phyloP scores from a whole-genome alignment of 495 filamentous ascomycete genomes.

The Hyphodiscus hymeniophilus region DNA sequence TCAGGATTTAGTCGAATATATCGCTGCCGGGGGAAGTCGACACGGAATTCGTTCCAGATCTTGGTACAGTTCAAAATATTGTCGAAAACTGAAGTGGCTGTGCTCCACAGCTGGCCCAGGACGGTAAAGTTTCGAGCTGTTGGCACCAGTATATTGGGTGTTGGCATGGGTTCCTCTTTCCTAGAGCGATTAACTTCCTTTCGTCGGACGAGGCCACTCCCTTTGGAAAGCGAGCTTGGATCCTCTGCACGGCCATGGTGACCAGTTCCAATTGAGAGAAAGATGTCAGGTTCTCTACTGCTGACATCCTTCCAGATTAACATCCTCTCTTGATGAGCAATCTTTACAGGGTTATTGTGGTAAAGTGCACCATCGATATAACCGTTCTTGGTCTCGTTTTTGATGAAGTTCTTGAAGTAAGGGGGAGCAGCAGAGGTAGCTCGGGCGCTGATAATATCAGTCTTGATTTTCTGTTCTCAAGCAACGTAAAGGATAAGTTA shows the following conservation, averaged over 20 bases:
- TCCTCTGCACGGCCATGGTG: too few relatives aligned
- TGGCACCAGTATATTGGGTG: too few relatives aligned
- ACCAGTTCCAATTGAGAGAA: slow-evolving; percentile 41
- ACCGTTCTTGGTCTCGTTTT: slow-evolving; percentile 26
- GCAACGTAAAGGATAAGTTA: too few relatives aligned
- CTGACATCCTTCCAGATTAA: slow-evolving; percentile 37
- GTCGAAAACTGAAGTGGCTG: slow-evolving; percentile 21
- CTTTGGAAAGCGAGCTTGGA: too few relatives aligned
- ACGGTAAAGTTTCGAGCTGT: too few relatives aligned
- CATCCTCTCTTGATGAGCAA: slow-evolving; percentile 39
- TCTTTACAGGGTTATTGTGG: slow-evolving; percentile 37
- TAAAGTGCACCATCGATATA: slow-evolving; percentile 39
- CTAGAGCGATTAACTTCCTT: too few relatives aligned
- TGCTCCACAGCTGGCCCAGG: slow-evolving; percentile 19
- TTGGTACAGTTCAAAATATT: slow-evolving; percentile 24
- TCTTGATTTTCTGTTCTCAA: too few relatives aligned
- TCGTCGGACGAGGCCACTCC: too few relatives aligned
- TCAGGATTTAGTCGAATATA: slow-evolving; percentile 28
- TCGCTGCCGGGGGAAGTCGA: slow-evolving; percentile 14
- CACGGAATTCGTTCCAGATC: slow-evolving; percentile 26
- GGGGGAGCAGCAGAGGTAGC: slow-evolving; percentile 41
- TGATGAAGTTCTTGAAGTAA: slow-evolving; percentile 38
- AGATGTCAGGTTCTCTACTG: slow-evolving; percentile 32
- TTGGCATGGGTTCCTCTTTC: too few relatives aligned
- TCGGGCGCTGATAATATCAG: slow-evolving; percentile 27